Base-by-base conservation (phyloP, 441 rosid species). In the Sinapis alba region DNA sequence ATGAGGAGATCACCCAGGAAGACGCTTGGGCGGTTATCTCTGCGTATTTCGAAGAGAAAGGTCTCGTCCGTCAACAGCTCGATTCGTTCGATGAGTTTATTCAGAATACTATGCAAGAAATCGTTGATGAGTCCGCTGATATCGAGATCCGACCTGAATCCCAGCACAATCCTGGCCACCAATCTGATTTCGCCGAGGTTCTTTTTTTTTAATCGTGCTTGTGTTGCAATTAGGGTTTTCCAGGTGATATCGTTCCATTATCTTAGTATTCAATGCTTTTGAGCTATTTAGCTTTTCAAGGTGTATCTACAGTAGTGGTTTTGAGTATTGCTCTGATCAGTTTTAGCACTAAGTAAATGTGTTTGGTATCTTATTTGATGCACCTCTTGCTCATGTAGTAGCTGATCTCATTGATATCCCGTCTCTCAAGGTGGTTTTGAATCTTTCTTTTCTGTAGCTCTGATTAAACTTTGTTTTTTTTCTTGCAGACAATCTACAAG, bases 111-210 rank as follows among this genome's bases (percentile, higher is more conserved):
- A 95, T 95, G 98, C 98, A 92, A 81, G 99, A 95, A 78, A 95
- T 93, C 6, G 95, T 95, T 2, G 96, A 91, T 32, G 93, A 95
- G 63, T 93, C 97, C 1, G 88, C 2, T 1, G 95, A 90, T 75
- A 93, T 95, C 23, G 96, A 93, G 89, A 95, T 95, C 84, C 92
- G 97, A 2, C 98, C 98, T 8, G 97, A 95, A 82, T 93, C 98
- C 7, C 99, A 95, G 86, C 97, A 95, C 65, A 93, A 90, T 78
- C 99, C 99, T 16, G 91, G 99, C 6, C 92, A 89, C 65, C 98
- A 88, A 73, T 77, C 96, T 1, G 99, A 95, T 86, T 85, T 88
- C 21, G 97, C 92, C 6, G 98, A 95, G 99, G 99, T 92, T 65
- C 15, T 4, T 57, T 63, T 8, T 16, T 28, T 32, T 36, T 12